These are phyloP conservation scores for Plectosphaerella plurivora DNA, from an alignment of 2,329 filamentous ascomycete genomes.

Conservation along the genomic window DNA sequence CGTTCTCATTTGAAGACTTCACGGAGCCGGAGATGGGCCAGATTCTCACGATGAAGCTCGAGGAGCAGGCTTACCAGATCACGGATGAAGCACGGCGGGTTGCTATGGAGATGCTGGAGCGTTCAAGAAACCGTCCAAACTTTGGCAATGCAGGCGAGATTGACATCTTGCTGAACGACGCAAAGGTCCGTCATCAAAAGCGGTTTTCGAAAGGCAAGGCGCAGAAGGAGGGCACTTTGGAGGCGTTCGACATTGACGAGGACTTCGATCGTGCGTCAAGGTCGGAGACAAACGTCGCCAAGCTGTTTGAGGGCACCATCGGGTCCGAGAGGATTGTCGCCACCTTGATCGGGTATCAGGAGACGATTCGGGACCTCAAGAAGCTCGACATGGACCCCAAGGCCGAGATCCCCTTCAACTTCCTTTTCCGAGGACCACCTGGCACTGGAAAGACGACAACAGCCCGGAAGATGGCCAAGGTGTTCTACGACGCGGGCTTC, in stretches of 20 bases:
- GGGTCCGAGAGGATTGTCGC: constrained; percentile 52
- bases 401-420: constrained; percentile 60
- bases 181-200: constrained; percentile 32
- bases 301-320: constrained; percentile 54
- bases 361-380: constrained; percentile 45
- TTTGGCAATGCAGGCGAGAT: constrained; percentile 74
- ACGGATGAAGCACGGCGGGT: constrained; percentile 47
- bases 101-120: constrained; percentile 55
- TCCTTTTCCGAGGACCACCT: constrained; percentile 61
- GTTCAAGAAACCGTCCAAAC: constrained; percentile 57
- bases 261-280: constrained; percentile 49
- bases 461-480: constrained; percentile 68
- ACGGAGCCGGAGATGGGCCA: constrained; percentile 47
- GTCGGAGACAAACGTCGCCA: constrained; percentile 41
- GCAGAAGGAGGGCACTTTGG: constrained; percentile 16
- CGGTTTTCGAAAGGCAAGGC: constrained; percentile 4
- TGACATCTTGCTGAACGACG: constrained; percentile 50
- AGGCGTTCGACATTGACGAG: constrained; percentile 50
- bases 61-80: constrained; percentile 45
- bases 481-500: constrained; percentile 66
- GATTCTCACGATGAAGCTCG: constrained; percentile 63
- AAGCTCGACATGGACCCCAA: constrained; percentile 48
- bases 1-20: constrained; percentile 69
- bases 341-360: constrained; percentile 50
- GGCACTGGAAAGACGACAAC: constrained; percentile 72